Percentiles rank a stretch among this genome's conserved stretches.
These are phyloP conservation scores for Yamadazyma taylorii DNA, from an alignment of 1,139 yeast genomes.

Conservation along the genomic window DNA sequence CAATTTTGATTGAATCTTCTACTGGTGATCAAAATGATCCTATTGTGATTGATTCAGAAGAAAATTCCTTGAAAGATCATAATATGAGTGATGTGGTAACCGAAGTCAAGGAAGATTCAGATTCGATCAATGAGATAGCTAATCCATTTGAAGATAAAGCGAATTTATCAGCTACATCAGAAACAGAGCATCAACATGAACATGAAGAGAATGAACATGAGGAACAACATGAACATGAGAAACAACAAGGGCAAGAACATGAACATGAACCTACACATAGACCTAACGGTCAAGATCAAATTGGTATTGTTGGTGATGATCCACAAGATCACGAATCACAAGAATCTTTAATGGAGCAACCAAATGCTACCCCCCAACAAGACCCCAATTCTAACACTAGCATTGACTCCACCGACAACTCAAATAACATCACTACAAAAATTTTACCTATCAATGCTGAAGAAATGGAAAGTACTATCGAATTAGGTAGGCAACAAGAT, in stretches of 20 bases:
- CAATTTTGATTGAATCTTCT: no score
- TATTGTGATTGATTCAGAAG: conserved; percentile 14
- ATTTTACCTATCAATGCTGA: conserved; percentile 52
- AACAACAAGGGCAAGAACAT: no score
- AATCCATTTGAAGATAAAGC: conserved; percentile 3
- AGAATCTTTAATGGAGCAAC: no score
- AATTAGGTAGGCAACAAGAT: conserved; percentile 91
- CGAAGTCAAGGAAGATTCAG: conserved; percentile 10
- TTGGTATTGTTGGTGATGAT: no score
- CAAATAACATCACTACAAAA: conserved; percentile 11
- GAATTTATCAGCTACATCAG: background rate
- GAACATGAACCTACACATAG: no score
- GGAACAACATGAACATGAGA: no score
- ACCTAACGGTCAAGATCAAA: no score
- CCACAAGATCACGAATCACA: no score
- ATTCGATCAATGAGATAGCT: conserved; percentile 9
- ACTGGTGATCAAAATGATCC: conserved; percentile 10
- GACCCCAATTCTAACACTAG: no score
- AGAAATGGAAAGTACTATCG: conserved; percentile 70
- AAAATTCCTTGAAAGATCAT: conserved; percentile 9
- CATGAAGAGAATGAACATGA: background rate
- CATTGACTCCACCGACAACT: no score
- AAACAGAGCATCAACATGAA: background rate
- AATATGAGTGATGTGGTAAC: conserved; percentile 10
- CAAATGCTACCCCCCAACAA: no score